Percentiles rank a stretch among this genome's conserved stretches.
Conservation (phyloP, 805 yeast genomes). For the Candida boidinii region DNA sequence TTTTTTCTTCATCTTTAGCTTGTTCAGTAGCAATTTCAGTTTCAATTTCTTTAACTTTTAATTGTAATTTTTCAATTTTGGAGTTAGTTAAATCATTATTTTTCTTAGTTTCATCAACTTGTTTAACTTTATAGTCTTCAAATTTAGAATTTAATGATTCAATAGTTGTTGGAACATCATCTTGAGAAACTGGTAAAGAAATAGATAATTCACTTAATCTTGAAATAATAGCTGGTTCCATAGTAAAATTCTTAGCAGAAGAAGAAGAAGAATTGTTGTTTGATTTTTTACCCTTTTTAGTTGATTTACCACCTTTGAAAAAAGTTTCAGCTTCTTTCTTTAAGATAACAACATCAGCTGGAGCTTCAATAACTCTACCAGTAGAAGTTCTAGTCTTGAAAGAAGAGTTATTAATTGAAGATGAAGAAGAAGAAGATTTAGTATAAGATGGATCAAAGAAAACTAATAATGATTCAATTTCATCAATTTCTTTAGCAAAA, state of each 20-base stretch:
- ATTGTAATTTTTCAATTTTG: slow-evolving; percentile 62
- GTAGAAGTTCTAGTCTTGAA: slow-evolving; percentile 2
- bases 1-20: slow-evolving; percentile 3
- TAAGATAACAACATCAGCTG: slow-evolving; percentile 54
- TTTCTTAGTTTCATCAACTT: slow-evolving; percentile 72
- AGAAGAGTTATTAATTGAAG: slow-evolving; percentile 3
- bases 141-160: slow-evolving; percentile 66
- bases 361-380: slow-evolving; percentile 48
- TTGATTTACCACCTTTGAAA: slow-evolving; percentile 42
- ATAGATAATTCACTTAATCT: slow-evolving; percentile 69
- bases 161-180: slow-evolving; percentile 59
- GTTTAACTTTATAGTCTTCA: slow-evolving; percentile 56
- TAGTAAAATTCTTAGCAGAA: slow-evolving; percentile 40
- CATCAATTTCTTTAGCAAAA: slow-evolving; percentile 65
- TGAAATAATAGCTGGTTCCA: slow-evolving; percentile 75
- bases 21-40: slow-evolving; percentile 14
- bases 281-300: slow-evolving; percentile 44
- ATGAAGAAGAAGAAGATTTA: slow-evolving; percentile 33
- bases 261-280: slow-evolving; percentile 32
- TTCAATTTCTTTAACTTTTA: slow-evolving; percentile 24
- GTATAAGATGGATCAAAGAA: slow-evolving; percentile 76
- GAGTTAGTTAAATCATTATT: slow-evolving; percentile 72
- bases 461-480: slow-evolving; percentile 62
- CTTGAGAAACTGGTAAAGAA: slow-evolving; percentile 68
- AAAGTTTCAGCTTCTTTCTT: slow-evolving; percentile 55